Conservation (phyloP, 176 grass and related monocot species). For the Urochloa ruziziensis region DNA sequence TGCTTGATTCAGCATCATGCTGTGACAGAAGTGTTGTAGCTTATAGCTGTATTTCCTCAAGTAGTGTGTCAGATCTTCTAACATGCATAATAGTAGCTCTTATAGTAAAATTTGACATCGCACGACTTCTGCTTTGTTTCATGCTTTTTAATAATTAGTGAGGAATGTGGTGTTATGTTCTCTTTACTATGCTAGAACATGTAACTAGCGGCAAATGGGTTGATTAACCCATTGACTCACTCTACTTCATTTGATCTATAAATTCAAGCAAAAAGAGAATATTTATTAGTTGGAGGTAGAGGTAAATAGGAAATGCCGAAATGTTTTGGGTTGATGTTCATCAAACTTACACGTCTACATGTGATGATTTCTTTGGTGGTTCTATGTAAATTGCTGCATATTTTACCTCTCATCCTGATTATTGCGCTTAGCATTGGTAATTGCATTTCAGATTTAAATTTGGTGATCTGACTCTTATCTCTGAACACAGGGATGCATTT, state of each 20-base stretch:
- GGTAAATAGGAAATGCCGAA: too few relatives aligned
- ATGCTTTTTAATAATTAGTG: slow-evolving; percentile 13
- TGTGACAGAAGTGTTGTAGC: slow-evolving; percentile 3
- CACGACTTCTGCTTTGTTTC: slow-evolving; percentile 2
- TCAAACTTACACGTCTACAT: background rate
- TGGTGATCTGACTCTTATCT: slow-evolving; percentile 8
- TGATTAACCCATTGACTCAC: background rate
- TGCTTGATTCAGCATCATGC: background rate
- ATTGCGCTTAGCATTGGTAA: background rate
- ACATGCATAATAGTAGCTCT: background rate
- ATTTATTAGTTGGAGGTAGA: too few relatives aligned
- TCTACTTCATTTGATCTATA: background rate
- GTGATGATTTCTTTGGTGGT: background rate
- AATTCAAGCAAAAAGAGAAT: too few relatives aligned
- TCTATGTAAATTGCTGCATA: background rate
- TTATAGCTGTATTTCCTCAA: slow-evolving; percentile 19
- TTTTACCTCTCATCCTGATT: background rate
- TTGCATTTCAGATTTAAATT: slow-evolving; percentile 19
- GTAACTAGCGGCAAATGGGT: background rate
- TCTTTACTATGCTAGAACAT: background rate
- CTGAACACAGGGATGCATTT: slow-evolving; percentile 80
- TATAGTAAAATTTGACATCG: background rate
- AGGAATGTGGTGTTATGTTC: background rate
- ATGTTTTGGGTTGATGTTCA: background rate
- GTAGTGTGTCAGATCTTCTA: background rate